A percentile compares a stretch with the other conserved stretches of the same genome.
Evolutionary conservation across 345 rosid species (phyloP).

Genomic region (Salix brachista): DNA sequence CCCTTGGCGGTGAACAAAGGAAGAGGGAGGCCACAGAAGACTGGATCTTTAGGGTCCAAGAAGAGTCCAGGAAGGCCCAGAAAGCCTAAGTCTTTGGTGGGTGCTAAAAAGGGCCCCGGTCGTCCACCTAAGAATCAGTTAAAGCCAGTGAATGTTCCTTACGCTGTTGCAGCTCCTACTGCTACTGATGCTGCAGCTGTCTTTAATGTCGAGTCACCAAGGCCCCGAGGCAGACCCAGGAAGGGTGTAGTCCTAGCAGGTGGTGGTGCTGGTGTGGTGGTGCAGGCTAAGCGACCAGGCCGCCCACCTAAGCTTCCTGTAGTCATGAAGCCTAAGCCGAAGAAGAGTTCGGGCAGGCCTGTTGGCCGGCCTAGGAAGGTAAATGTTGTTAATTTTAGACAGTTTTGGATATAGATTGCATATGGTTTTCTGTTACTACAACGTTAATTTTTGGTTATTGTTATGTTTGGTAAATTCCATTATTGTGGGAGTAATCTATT

Average conservation of each 20-base stretch:
- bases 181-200: neutral
- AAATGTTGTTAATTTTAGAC: neutral
- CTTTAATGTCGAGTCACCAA: neutral
- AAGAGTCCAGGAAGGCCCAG: slow-evolving; percentile 39
- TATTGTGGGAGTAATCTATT: neutral
- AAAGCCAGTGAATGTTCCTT: slow-evolving; percentile 28
- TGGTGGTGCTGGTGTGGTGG: slow-evolving; percentile 8
- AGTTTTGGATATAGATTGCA: too few species aligned
- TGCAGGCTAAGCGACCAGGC: slow-evolving; percentile 40
- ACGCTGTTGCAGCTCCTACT: slow-evolving; percentile 5
- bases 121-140: slow-evolving; percentile 24
- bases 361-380: slow-evolving; percentile 77
- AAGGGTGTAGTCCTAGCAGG: slow-evolving; percentile 10
- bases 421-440: neutral
- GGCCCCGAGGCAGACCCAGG: slow-evolving; percentile 61
- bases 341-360: slow-evolving; percentile 41
- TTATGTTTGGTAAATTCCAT: neutral
- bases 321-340: slow-evolving; percentile 20
- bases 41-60: slow-evolving; percentile 13
- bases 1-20: slow-evolving; percentile 22
- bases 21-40: slow-evolving; percentile 42
- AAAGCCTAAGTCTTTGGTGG: slow-evolving; percentile 32
- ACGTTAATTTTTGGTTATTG: neutral
- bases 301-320: slow-evolving; percentile 47
- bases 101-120: slow-evolving; percentile 28